phyloP scores from a whole-genome alignment of 176 grass and related monocot species.

The Otatea glauca region DNA sequence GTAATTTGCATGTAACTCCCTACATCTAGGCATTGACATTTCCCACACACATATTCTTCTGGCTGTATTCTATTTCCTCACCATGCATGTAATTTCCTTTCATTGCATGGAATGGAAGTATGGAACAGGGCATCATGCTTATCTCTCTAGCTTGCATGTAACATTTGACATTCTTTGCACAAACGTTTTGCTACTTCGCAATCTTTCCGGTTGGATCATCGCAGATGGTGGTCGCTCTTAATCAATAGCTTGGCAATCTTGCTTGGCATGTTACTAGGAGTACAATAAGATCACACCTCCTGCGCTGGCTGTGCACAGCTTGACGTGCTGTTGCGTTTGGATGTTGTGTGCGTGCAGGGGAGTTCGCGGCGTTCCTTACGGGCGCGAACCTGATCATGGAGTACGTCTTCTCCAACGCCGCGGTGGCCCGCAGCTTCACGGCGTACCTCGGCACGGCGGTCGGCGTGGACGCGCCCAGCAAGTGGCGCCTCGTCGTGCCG shows the following conservation, averaged over 20 bases:
- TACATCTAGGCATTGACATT: neutral
- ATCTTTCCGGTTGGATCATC: neutral
- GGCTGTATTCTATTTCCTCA: neutral
- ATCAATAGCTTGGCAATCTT: neutral
- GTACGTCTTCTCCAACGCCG: slow-evolving; percentile 99
- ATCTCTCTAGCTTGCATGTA: neutral
- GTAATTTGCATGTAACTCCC: neutral
- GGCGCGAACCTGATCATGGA: slow-evolving; percentile 97
- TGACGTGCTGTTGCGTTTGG: neutral
- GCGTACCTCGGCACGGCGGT: slow-evolving; percentile 90
- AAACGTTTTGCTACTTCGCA: neutral
- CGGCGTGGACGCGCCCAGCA: slow-evolving; percentile 64
- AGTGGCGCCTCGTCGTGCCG: slow-evolving; percentile 70
- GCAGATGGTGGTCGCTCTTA: no score
- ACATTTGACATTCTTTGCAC: neutral
- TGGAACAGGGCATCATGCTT: neutral
- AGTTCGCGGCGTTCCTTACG: slow-evolving; percentile 92
- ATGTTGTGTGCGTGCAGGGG: slow-evolving; percentile 47
- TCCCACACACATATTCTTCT: neutral
- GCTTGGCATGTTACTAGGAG: neutral
- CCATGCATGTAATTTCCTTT: neutral
- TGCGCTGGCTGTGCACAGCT: neutral
- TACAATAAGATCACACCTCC: neutral
- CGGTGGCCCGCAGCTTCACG: slow-evolving; percentile 95
- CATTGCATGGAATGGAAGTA: neutral